Evolutionary conservation across 192 early-diverging fungal genomes (phyloP).

Genomic region (Rhizophagus sp.): DNA sequence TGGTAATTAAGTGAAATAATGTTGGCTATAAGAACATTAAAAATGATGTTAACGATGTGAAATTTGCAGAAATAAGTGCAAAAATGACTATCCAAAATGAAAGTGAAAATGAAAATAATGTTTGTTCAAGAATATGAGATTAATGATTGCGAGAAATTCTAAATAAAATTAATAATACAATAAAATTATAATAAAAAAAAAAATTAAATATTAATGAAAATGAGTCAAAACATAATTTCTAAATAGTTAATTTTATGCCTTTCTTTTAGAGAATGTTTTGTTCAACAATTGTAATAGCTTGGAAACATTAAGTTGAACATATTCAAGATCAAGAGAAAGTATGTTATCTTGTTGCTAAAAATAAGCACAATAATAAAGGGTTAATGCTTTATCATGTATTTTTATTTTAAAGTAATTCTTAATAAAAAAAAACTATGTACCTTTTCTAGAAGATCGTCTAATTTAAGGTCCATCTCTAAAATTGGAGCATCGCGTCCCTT

Average conservation of each 20-base stretch:
- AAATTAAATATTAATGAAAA: no score
- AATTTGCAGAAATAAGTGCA: no score
- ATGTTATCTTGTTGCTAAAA: conserved; percentile 88
- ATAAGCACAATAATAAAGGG: neutral
- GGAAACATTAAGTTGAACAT: conserved; percentile 85
- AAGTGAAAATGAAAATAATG: no score
- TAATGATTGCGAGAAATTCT: no score
- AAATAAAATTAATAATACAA: no score
- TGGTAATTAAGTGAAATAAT: no score
- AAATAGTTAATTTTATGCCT: conserved; percentile 33
- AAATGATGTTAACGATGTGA: no score
- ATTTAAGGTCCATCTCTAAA: conserved; percentile 93
- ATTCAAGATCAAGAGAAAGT: conserved; percentile 85
- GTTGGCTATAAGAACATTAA: no score
- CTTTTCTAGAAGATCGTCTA: conserved; percentile 81
- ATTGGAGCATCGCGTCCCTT: conserved; percentile 92
- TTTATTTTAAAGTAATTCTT: neutral
- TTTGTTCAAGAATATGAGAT: no score
- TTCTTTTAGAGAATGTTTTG: conserved; percentile 70
- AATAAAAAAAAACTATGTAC: conserved; percentile 32
- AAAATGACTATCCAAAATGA: no score
- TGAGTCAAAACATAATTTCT: neutral
- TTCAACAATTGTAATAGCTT: conserved; percentile 80
- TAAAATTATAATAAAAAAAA: no score
- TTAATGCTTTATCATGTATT: neutral